Conservation (phyloP, 1,284 basidiomycete species). For the Rhodotorula mucilaginosa region DNA sequence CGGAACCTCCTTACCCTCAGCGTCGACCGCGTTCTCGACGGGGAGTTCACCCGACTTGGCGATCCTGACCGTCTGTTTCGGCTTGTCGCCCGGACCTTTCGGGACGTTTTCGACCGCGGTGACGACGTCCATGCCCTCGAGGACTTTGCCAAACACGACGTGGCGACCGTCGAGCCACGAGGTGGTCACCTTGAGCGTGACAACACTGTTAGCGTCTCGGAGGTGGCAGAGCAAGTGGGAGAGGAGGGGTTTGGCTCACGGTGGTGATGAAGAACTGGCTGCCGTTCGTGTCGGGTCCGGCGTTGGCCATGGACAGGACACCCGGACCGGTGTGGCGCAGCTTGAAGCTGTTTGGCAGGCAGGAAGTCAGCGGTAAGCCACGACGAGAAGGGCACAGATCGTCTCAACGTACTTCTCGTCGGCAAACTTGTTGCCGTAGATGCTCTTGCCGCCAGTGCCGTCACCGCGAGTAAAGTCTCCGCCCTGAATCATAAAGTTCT, state of each 20-base stretch:
- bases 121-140: constrained; percentile 87
- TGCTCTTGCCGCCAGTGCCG: constrained; percentile 48
- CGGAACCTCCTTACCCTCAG: constrained; percentile 80
- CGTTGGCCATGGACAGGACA: constrained; percentile 86
- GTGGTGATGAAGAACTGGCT: constrained; percentile 72
- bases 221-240: too few relatives aligned
- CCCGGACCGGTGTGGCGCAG: constrained; percentile 83
- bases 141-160: constrained; percentile 77
- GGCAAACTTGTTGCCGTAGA: constrained; percentile 41
- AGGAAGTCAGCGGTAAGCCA: background rate
- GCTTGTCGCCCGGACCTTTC: constrained; percentile 68
- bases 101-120: constrained; percentile 67
- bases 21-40: constrained; percentile 61
- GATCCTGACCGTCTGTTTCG: constrained; percentile 70
- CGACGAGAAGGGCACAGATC: too few relatives aligned
- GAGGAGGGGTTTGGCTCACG: constrained; percentile 50
- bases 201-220: too few relatives aligned
- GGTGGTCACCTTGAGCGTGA: background rate
- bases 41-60: constrained; percentile 70
- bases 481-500: constrained; percentile 42
- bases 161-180: constrained; percentile 45
- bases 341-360: constrained; percentile 56
- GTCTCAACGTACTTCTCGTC: constrained; percentile 54
- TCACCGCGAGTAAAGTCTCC: constrained; percentile 62
- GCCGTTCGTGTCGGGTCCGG: constrained; percentile 55